Evolutionary conservation across 139 green algal genomes (phyloP).

Genomic region (Chlorella sorokiniana): DNA sequence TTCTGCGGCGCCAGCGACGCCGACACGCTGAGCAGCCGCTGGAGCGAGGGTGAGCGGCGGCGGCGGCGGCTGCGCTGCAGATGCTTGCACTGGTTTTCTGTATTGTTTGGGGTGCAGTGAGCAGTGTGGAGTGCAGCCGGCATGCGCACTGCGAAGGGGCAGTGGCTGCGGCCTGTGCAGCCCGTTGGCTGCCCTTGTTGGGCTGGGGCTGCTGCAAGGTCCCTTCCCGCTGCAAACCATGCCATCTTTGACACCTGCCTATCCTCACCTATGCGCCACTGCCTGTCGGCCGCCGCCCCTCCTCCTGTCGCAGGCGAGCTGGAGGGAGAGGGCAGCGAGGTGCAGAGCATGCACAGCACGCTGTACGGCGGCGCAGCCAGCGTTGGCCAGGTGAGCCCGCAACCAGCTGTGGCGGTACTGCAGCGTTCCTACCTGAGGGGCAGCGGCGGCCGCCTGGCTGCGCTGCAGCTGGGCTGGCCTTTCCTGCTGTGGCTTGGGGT

Average conservation of each 20-base stretch:
- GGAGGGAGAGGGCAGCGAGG: slow-evolving; percentile 4
- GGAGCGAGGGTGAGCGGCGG: slow-evolving; percentile 22
- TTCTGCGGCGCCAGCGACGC: slow-evolving; percentile 24
- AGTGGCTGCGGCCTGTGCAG: too few species aligned
- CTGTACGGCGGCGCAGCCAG: slow-evolving; percentile 19
- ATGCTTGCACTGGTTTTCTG: not conserved
- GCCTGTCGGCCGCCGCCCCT: not conserved
- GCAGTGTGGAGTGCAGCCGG: too few species aligned
- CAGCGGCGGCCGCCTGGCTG: not conserved
- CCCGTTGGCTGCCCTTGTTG: too few species aligned
- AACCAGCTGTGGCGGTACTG: not conserved
- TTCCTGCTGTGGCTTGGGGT: not conserved
- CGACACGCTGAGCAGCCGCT: slow-evolving; percentile 32
- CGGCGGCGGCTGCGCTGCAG: not conserved
- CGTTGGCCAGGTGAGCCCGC: slow-evolving; percentile 16
- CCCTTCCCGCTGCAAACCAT: too few species aligned
- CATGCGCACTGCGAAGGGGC: too few species aligned
- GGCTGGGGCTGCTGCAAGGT: too few species aligned
- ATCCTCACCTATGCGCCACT: not conserved
- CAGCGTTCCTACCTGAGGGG: too few species aligned
- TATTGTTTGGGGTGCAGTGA: too few species aligned
- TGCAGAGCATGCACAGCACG: slow-evolving; percentile 31
- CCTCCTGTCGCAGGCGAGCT: slow-evolving; percentile 12
- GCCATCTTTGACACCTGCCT: not conserved
- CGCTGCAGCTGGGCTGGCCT: not conserved